A percentile compares a stretch with the other conserved stretches of the same genome.
phyloP scores from a whole-genome alignment of 148 eudicot species.

The Camellia sinensis region DNA sequence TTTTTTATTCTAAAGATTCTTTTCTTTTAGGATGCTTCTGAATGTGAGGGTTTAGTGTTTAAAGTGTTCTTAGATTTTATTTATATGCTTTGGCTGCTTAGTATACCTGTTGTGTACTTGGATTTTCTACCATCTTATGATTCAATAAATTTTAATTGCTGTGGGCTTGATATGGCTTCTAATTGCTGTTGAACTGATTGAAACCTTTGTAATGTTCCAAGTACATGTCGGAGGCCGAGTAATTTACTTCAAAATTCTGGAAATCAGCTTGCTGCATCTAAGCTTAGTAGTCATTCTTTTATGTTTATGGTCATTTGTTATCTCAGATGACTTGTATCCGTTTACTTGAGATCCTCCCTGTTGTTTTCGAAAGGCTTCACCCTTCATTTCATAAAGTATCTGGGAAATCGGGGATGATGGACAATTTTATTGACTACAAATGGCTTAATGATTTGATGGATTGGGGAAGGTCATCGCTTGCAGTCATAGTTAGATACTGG shows the following conservation, averaged over 20 bases:
- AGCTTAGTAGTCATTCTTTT: not conserved
- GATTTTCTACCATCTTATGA: not conserved
- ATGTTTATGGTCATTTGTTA: conserved; percentile 24
- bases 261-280: conserved; percentile 7
- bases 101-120: not conserved
- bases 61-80: too few relatives aligned
- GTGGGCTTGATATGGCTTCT: not conserved
- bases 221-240: not conserved
- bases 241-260: not conserved
- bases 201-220: not conserved
- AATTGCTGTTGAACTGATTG: not conserved
- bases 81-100: too few relatives aligned
- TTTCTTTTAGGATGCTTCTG: too few relatives aligned
- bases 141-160: not conserved
- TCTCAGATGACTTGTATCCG: conserved; percentile 95
- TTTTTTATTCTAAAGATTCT: too few relatives aligned
- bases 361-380: conserved; percentile 50
- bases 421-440: conserved; percentile 29
- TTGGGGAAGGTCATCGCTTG: conserved; percentile 86
- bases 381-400: conserved; percentile 26
- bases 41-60: too few relatives aligned
- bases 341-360: conserved; percentile 74
- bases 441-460: conserved; percentile 87
- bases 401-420: conserved; percentile 28
- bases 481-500: conserved; percentile 82